Evolutionary conservation across 1,139 yeast species (phyloP).

Genomic region (Saccharomycopsis crataegensis): DNA sequence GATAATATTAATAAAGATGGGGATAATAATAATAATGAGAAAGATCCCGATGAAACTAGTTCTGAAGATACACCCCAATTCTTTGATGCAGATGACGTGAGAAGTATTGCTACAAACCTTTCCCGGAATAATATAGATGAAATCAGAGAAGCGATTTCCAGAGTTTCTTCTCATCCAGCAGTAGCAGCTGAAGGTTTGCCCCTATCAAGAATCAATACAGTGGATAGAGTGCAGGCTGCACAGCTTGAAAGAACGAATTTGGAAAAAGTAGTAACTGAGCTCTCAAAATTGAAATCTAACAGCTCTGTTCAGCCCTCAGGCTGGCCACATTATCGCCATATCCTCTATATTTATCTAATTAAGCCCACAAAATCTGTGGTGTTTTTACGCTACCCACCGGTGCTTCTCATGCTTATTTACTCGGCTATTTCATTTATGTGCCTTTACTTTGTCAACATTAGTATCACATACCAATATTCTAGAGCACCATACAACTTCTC

Average conservation of each 20-base stretch:
- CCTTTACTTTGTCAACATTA: conserved; percentile 67
- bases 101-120: not conserved
- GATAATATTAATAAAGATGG: not conserved
- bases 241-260: conserved; percentile 23
- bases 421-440: conserved; percentile 64
- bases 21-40: not conserved
- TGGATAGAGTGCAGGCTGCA: conserved; percentile 23
- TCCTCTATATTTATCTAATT: conserved; percentile 34
- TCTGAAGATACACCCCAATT: too few relatives aligned
- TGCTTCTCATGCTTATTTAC: conserved; percentile 52
- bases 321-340: conserved; percentile 22
- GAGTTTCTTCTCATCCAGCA: not conserved
- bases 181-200: conserved; percentile 26
- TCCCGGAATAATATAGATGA: not conserved
- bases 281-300: conserved; percentile 22
- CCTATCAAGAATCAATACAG: conserved; percentile 26
- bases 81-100: not conserved
- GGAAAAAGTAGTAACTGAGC: conserved; percentile 20
- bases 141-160: not conserved
- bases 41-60: not conserved
- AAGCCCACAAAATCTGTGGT: conserved; percentile 45
- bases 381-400: conserved; percentile 65
- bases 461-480: conserved; percentile 59
- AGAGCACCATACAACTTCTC: conserved; percentile 62
- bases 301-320: conserved; percentile 4